Conservation (phyloP, 1,139 yeast species). For the Sugiyamaella japonica region DNA sequence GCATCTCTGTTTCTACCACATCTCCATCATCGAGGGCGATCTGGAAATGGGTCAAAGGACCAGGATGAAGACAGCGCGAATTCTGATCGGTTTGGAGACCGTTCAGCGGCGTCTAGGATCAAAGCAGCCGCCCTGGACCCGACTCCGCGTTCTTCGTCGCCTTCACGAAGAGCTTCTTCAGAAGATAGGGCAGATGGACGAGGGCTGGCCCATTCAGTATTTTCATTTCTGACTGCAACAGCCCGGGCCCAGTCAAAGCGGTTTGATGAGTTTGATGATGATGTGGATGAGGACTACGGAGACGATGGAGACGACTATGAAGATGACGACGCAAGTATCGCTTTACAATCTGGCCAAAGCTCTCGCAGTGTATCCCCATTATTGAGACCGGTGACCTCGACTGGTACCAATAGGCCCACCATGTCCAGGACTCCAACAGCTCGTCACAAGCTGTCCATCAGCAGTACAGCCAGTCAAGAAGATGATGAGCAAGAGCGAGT, state of each 20-base stretch:
- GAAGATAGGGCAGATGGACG: slow-evolving; percentile 25
- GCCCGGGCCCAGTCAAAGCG: slow-evolving; percentile 26
- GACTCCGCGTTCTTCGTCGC: not conserved
- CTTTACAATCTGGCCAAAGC: not conserved
- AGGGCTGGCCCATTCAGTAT: slow-evolving; percentile 19
- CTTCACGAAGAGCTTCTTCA: slow-evolving; percentile 6
- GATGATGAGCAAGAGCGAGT: not conserved
- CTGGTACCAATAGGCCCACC: not conserved
- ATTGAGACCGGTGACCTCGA: not conserved
- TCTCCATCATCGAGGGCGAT: slow-evolving; percentile 4
- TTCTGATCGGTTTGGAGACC: not conserved
- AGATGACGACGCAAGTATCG: slow-evolving; percentile 21
- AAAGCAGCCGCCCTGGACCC: not conserved
- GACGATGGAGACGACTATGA: slow-evolving; percentile 26
- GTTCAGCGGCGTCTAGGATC: not conserved
- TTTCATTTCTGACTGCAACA: slow-evolving; percentile 32
- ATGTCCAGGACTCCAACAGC: not conserved
- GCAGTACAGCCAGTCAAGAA: slow-evolving; percentile 9
- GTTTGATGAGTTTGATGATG: slow-evolving; percentile 33
- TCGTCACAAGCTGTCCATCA: slow-evolving; percentile 11
- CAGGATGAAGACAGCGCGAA: slow-evolving; percentile 5
- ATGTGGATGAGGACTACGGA: slow-evolving; percentile 30
- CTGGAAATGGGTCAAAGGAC: slow-evolving; percentile 1
- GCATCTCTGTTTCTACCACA: slow-evolving; percentile 11
- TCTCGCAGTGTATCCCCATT: slow-evolving; percentile 4